Conservation (phyloP, 1,284 basidiomycete species). For the Sanghuangporus sanghuang region DNA sequence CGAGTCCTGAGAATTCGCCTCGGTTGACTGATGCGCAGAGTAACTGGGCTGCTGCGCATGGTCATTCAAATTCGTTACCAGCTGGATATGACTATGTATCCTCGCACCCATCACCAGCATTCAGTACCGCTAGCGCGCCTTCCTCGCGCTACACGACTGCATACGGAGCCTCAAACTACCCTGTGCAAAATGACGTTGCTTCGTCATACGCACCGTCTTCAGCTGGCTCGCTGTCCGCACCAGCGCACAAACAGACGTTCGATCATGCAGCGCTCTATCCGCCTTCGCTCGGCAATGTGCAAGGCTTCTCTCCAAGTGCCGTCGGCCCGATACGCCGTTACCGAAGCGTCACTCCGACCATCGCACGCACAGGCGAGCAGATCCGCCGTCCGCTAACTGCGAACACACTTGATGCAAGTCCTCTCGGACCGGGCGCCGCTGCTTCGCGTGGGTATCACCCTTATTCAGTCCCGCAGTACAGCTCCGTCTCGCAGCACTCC, state of each 20-base stretch:
- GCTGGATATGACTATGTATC: conserved; percentile 21
- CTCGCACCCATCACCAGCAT: conserved; percentile 32
- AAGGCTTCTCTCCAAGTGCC: conserved; percentile 9
- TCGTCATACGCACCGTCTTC: conserved; percentile 29
- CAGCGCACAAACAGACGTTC: conserved; percentile 61
- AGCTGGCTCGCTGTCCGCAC: conserved; percentile 51
- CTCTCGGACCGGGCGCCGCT: conserved; percentile 31
- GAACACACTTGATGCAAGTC: conserved; percentile 25
- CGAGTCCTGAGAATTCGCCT: conserved; percentile 18
- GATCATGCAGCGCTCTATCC: conserved; percentile 52
- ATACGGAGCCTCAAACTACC: conserved; percentile 11
- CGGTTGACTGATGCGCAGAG: conserved; percentile 6
- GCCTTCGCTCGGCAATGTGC: conserved; percentile 29
- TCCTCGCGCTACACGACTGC: conserved; percentile 16
- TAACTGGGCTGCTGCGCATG: conserved; percentile 8
- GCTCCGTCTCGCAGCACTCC: conserved; percentile 39
- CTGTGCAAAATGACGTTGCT: conserved; percentile 20
- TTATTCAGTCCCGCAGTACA: conserved; percentile 34
- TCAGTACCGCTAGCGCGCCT: conserved; percentile 31
- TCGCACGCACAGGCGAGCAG: conserved; percentile 42
- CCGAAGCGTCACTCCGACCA: conserved; percentile 68
- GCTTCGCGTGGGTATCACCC: conserved; percentile 47
- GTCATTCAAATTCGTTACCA: conserved; percentile 15
- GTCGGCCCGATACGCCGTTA: conserved; percentile 62
- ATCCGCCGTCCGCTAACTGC: conserved; percentile 48